Evolutionary conservation across 2,329 filamentous ascomycete species (phyloP), one percentile per base, ranked within the genome.

Genomic region (Periconia digitata): DNA sequence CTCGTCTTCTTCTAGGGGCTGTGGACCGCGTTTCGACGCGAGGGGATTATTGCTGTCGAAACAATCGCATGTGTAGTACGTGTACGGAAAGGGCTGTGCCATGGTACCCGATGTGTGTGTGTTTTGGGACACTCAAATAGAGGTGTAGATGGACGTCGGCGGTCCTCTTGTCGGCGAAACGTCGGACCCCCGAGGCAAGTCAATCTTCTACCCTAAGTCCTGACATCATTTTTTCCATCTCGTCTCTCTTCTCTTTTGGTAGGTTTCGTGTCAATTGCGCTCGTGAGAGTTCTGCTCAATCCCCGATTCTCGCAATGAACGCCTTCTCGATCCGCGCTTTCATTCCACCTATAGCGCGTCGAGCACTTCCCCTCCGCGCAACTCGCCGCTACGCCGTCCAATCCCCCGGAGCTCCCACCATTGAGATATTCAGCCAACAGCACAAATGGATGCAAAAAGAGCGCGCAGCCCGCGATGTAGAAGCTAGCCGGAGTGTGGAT

Each of bases 401-500:
- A 72, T 81, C 89, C 17, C 79, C 89, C 2, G 89, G 90, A 51
- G 83, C 84, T 35, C 89, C 91, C 21, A 84, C 85, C 32, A 84
- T 95, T 59, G 87, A 96, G 59, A 89, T 99, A 70, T 99, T 99
- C 82, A 95, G 95, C 73, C 83, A 85, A 53, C 82, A 83, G 59
- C 84, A 86, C 18, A 99, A 99, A 79, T 92, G 89, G 79, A 76
- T 94, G 41, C 94, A 99, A 70, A 95, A 90, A 71, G 91, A 97
- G 71, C 84, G 92, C 53, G 88, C 91, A 1, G 92, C 89, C 0
- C 69, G 78, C 39, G 78, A 92, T 66, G 76, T 81, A 8, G 83
- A 89, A 55, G 73, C 80, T 54, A 91, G 91, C 67, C 82, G 92
- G 15, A 82, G 89, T 62, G 87, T 90, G 20, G 94, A 97, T 74